Conservation (phyloP, 176 grass and related monocot species). For the Hordeum vulgare region MorexV3_pseudomolecules_assembly NC_058522.1:14534249-14534748, state of each 20-base stretch:
- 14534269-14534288: constrained; percentile 34
- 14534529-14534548: background rate
- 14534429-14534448: constrained; percentile 69
- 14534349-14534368: constrained; percentile 19
- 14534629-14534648: background rate
- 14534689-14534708: background rate
- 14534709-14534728: constrained; percentile 1
- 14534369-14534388: constrained; percentile 20
- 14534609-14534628: background rate
- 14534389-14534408: constrained; percentile 32
- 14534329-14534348: constrained; percentile 25
- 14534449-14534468: constrained; percentile 83
- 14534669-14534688: background rate
- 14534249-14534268: constrained; percentile 25
- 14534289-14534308: constrained; percentile 40
- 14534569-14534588: background rate
- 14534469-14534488: constrained; percentile 64
- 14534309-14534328: constrained; percentile 35
- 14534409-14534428: constrained; percentile 43
- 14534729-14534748: background rate
- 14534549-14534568: background rate
- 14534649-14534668: background rate
- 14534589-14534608: background rate
- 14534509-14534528: constrained; percentile 3
- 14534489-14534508: background rate